These are phyloP conservation scores for Fagopyrum tataricum DNA, from an alignment of 148 eudicot species.

Conservation along the genomic window DNA sequence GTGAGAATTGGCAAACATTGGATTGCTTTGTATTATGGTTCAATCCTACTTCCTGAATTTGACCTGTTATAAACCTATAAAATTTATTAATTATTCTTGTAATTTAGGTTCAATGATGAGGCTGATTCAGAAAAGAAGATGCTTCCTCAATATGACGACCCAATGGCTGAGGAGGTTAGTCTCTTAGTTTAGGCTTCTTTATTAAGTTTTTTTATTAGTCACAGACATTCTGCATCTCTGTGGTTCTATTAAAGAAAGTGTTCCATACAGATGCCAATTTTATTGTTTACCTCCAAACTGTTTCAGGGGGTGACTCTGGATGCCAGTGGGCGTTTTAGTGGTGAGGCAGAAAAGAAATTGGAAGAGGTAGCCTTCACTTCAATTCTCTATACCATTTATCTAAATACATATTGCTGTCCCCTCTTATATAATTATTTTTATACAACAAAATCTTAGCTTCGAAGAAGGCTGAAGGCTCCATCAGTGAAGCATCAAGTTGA, in stretches of 20 bases:
- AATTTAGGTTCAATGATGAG: constrained; percentile 70
- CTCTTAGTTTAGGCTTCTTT: background rate
- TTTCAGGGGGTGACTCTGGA: constrained; percentile 78
- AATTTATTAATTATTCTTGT: background rate
- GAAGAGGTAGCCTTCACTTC: constrained; percentile 53
- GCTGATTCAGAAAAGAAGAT: constrained; percentile 63
- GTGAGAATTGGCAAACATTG: background rate
- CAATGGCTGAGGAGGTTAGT: constrained; percentile 64
- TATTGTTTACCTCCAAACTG: background rate
- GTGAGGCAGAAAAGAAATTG: constrained; percentile 78
- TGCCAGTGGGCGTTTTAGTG: constrained; percentile 75
- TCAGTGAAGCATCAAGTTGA: constrained; percentile 40
- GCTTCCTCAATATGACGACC: constrained; percentile 96
- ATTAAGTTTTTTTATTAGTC: background rate
- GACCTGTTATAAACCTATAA: background rate
- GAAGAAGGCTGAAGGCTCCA: constrained; percentile 61
- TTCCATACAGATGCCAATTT: background rate
- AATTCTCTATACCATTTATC: constrained; percentile 1
- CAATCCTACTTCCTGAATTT: background rate
- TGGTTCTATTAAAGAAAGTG: background rate
- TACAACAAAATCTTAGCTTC: constrained; percentile 45
- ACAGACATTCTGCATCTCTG: background rate
- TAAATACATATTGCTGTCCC: background rate
- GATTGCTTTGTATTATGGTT: background rate
- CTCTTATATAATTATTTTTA: background rate